Conservation (phyloP, 2,329 filamentous ascomycete species). For the Amauroascus verrucosus region DNA sequence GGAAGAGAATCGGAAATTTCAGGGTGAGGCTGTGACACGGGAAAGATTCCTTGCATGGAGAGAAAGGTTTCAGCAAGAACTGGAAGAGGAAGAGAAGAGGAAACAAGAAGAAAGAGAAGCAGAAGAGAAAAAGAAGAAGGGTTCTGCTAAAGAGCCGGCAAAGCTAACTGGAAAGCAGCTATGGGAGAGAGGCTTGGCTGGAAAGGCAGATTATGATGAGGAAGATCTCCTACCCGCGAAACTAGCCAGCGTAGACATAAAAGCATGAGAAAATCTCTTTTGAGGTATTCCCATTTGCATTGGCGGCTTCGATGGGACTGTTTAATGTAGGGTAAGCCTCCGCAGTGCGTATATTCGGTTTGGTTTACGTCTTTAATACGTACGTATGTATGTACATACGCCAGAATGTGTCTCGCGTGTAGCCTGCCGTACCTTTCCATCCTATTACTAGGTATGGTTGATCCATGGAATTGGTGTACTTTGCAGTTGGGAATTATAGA, state of each 20-base stretch:
- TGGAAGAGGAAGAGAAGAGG: slow-evolving; percentile 60
- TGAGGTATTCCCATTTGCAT: neutral
- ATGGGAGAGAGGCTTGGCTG: slow-evolving; percentile 64
- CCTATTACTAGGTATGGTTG: too few relatives aligned
- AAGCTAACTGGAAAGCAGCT: slow-evolving; percentile 64
- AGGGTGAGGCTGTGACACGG: slow-evolving; percentile 76
- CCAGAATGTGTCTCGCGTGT: too few relatives aligned
- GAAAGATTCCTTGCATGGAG: slow-evolving; percentile 81
- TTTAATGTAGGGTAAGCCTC: too few relatives aligned
- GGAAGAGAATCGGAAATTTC: slow-evolving; percentile 94
- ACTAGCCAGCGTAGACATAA: slow-evolving; percentile 58
- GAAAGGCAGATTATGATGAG: slow-evolving; percentile 55
- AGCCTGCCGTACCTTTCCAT: too few relatives aligned
- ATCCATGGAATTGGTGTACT: too few relatives aligned
- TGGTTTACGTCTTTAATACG: too few relatives aligned
- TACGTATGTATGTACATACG: too few relatives aligned
- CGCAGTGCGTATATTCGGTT: too few relatives aligned
- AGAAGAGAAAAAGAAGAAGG: slow-evolving; percentile 75
- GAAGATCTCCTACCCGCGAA: slow-evolving; percentile 50
- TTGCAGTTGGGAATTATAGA: too few relatives aligned
- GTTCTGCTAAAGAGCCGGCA: slow-evolving; percentile 54
- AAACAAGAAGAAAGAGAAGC: slow-evolving; percentile 64
- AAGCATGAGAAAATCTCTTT: neutral
- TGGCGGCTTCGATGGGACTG: too few relatives aligned
- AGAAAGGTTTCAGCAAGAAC: slow-evolving; percentile 64